Base-by-base conservation (phyloP, 768 basidiomycete genomes). In the Epithele typhae region DNA sequence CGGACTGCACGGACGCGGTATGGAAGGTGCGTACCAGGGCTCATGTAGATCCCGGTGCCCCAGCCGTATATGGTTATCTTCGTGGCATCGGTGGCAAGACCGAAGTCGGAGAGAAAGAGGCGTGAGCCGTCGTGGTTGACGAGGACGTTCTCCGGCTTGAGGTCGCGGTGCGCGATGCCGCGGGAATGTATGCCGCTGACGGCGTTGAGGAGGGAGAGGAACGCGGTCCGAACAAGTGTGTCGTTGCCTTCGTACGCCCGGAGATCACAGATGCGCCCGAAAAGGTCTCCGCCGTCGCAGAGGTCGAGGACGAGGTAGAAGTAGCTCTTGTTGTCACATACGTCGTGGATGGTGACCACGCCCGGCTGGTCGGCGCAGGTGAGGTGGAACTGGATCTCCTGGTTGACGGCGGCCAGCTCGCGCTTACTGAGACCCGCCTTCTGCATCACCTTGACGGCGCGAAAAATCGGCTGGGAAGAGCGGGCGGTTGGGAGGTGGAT, bases 81-180 rank as follows among this genome's bases (percentile, higher is more conserved):
- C 8, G 9, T 27, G 17, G 42, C 38, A 24, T 48, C 48, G 15
- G 59, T 49, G 3, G 56, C 53, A 14, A 77, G 55, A 5, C 76
- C 76, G 72, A 79, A 78, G 59, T 78, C 76, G 14, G 73, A 70
- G 30, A 78, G 56, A 42, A 68, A 63, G 32, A 76, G 64, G 40
- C 58, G 50, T 40, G 52, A 53, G 32, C 70, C 71, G 42, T 40
- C 73, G 67, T 40, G 66, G 61, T 24, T 66, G 53, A 68, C 69
- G 22, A 76, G 59, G 37, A 75, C 70, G 58, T 63, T 73, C 58
- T 78, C 77, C 1, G 77, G 77, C 58, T 77, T 78, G 40, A 78
- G n/a, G n/a, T n/a, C n/a, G n/a, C n/a, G n/a, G n/a, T n/a, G n/a
- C n/a, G n/a, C n/a, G n/a, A n/a, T n/a, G n/a, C n/a, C n/a, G n/a